phyloP scores from a whole-genome alignment of 306 rosid species.

The Fragaria iinumae region DNA sequence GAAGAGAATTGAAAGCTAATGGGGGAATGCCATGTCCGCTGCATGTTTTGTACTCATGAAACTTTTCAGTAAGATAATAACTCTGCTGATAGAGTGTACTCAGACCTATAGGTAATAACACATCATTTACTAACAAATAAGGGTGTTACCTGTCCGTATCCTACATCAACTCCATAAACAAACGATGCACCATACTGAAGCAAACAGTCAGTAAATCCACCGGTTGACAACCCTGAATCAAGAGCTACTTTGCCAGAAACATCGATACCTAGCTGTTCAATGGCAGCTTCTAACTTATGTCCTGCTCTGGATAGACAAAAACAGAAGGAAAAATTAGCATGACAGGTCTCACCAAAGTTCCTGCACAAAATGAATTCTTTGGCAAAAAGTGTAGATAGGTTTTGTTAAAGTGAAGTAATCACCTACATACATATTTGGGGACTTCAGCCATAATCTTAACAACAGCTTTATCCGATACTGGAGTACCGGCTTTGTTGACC shows the following conservation, averaged over 20 bases:
- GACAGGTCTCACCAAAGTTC: slow-evolving; percentile 14
- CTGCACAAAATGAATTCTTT: not conserved
- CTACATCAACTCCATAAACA: slow-evolving; percentile 93
- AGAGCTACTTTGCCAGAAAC: slow-evolving; percentile 84
- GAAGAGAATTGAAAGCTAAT: not conserved
- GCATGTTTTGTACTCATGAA: not conserved
- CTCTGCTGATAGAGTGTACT: not conserved
- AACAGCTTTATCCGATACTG: slow-evolving; percentile 69
- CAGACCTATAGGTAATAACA: not conserved
- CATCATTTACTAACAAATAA: not conserved
- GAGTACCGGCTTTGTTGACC: slow-evolving; percentile 77
- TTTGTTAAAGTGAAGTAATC: slow-evolving; percentile 40
- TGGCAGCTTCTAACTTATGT: slow-evolving; percentile 89
- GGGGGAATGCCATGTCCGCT: not conserved
- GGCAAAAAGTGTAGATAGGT: slow-evolving; percentile 26
- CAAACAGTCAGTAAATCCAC: slow-evolving; percentile 94
- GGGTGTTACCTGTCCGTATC: slow-evolving; percentile 83
- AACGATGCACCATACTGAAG: slow-evolving; percentile 88
- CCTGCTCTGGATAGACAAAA: slow-evolving; percentile 62
- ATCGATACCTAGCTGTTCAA: slow-evolving; percentile 69
- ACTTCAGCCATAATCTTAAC: slow-evolving; percentile 82
- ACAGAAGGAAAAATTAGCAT: slow-evolving; percentile 14
- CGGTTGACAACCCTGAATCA: slow-evolving; percentile 93
- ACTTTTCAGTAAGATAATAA: not conserved
- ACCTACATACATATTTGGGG: slow-evolving; percentile 99